Base-by-base conservation (phyloP, 108 stramenopile genomes). In the Cyclotella baltica region DNA sequence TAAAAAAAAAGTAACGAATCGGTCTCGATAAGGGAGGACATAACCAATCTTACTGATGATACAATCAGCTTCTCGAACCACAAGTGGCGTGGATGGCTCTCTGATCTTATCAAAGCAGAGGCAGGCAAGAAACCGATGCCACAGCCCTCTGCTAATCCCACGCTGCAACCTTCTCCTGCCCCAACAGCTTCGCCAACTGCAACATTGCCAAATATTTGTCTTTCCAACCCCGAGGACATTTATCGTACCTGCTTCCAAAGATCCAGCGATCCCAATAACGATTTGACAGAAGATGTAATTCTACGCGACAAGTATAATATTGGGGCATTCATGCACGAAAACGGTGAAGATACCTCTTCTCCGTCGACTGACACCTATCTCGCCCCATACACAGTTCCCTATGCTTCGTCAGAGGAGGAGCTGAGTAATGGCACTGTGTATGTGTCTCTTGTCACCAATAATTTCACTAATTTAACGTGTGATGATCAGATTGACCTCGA, bases 211-310 rank as follows among this genome's bases (percentile, higher is more conserved):
- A 43, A 43, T 13, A 43, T 43, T 43, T 43, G 40, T 43, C 40
- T 43, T 43, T 13, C 6, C 10, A 43, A 43, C 13, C 40, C 40
- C 13, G 10, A 43, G 30, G 59, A 30, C 30, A 23, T 29, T 6
- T 61, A 61, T 16, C 59, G 59, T 23, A 61, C 59, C 3, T 61
- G 59, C 28, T 10, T 61, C 29, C 59, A 61, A 29, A 23, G 59
- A 61, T 5, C 59, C 25, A 15, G 3, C 13, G 59, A 61, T 29
- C 59, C 59, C 3, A 28, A 31, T 4, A 30, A 29, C 16, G 29
- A 29, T 4, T 29, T 61, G 27, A 16, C 20, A 15, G 29, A 61
- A 16, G 59, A 61, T 29, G 30, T 29, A 4, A 16, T 61, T 16
- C 27, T 29, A 3, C 59, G 59, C 25, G 29, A 61, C 6, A 23